Conservation (phyloP, 2,329 filamentous ascomycete species). For the Botrytis porri region DNA sequence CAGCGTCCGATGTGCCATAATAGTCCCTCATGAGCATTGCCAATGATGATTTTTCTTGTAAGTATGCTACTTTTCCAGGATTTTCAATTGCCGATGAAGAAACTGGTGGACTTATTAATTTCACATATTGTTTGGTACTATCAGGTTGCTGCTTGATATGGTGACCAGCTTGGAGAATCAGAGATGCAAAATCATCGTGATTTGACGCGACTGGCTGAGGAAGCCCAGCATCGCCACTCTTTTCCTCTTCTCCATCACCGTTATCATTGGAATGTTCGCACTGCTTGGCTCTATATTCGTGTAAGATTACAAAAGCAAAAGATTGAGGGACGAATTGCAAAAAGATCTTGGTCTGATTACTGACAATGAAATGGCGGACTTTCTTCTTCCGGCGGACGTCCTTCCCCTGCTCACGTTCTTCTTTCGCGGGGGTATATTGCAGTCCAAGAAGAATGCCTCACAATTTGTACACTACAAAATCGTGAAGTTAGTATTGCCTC, state of each 20-base stretch:
- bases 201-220: conserved; percentile 55
- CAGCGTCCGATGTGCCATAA: conserved; percentile 87
- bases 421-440: conserved; percentile 91
- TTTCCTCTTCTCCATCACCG: conserved; percentile 48
- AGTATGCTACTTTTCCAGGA: conserved; percentile 87
- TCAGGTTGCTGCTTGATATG: conserved; percentile 67
- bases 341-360: background rate
- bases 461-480: conserved; percentile 77
- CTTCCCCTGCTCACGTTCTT: conserved; percentile 71
- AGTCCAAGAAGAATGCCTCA: conserved; percentile 96
- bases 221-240: conserved; percentile 39
- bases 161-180: conserved; percentile 70
- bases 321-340: background rate
- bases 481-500: background rate
- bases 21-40: conserved; percentile 93
- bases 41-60: conserved; percentile 93
- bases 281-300: background rate
- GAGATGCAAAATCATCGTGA: conserved; percentile 73
- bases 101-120: conserved; percentile 97
- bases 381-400: conserved; percentile 67
- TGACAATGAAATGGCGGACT: conserved; percentile 13
- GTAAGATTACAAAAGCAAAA: background rate
- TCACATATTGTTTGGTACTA: conserved; percentile 73
- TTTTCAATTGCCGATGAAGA: conserved; percentile 94
- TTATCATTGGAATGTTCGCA: conserved; percentile 27